phyloP scores from a whole-genome alignment of 805 yeast species.

The Starmera caribaea region DNA sequence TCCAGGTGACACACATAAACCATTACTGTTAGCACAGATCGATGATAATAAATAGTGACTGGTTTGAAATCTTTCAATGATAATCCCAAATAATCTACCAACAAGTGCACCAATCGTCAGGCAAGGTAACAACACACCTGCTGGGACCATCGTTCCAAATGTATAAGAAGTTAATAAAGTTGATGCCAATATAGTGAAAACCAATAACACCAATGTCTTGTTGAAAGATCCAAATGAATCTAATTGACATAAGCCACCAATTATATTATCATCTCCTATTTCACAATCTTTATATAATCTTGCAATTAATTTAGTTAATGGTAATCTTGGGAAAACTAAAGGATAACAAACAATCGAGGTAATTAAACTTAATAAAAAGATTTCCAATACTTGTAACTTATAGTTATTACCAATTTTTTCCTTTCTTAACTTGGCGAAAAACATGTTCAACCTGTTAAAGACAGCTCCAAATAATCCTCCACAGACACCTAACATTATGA shows the following conservation, averaged over 20 bases:
- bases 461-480: constrained; percentile 62
- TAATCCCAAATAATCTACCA: constrained; percentile 47
- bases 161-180: constrained; percentile 56
- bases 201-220: constrained; percentile 5
- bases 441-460: constrained; percentile 39
- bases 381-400: constrained; percentile 35
- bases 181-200: constrained; percentile 31
- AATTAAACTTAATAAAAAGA: constrained; percentile 33
- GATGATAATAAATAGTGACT: constrained; percentile 24
- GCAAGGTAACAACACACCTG: constrained; percentile 59
- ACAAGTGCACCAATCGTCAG: constrained; percentile 50
- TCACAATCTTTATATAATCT: constrained; percentile 62
- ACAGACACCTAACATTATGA: constrained; percentile 53
- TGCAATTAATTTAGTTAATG: constrained; percentile 47
- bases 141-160: constrained; percentile 60
- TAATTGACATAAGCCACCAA: constrained; percentile 17
- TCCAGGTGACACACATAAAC: constrained; percentile 67
- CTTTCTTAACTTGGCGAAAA: constrained; percentile 28
- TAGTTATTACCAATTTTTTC: constrained; percentile 11
- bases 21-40: constrained; percentile 32
- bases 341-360: constrained; percentile 53
- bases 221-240: constrained; percentile 4
- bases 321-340: constrained; percentile 39
- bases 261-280: constrained; percentile 12
- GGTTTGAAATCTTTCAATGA: constrained; percentile 39